These are phyloP conservation scores for Acephala macrosclerotiorum DNA, from an alignment of 2,329 filamentous ascomycete genomes.

Conservation along the genomic window DNA sequence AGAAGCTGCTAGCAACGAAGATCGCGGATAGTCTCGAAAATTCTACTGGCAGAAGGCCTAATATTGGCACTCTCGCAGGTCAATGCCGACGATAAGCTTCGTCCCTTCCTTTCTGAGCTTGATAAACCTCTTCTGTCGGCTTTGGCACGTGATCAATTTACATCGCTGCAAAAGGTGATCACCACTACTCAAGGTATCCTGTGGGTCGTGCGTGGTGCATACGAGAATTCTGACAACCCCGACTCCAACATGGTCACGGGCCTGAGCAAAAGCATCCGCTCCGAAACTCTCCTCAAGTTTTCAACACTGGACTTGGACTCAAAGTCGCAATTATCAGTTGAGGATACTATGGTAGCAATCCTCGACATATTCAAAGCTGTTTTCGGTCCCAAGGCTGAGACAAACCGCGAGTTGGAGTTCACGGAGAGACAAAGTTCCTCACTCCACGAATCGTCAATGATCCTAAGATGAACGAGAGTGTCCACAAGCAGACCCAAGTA, in stretches of 20 bases:
- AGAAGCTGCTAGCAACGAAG: slow-evolving; percentile 45
- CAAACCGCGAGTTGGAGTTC: slow-evolving; percentile 38
- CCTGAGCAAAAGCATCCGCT: slow-evolving; percentile 40
- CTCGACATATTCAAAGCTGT: slow-evolving; percentile 31
- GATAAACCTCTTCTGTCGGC: slow-evolving; percentile 47
- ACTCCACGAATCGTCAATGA: slow-evolving; percentile 38
- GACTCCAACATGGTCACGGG: slow-evolving; percentile 40
- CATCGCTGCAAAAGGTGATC: slow-evolving; percentile 50
- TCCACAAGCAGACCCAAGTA: slow-evolving; percentile 35
- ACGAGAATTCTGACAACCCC: slow-evolving; percentile 43
- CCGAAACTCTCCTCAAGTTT: slow-evolving; percentile 39
- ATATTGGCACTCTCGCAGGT: slow-evolving; percentile 44
- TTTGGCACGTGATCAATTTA: slow-evolving; percentile 52
- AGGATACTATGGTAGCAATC: slow-evolving; percentile 24
- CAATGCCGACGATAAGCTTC: slow-evolving; percentile 41
- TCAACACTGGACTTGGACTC: slow-evolving; percentile 40
- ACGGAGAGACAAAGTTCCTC: slow-evolving; percentile 37
- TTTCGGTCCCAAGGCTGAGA: slow-evolving; percentile 27
- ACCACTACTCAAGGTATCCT: slow-evolving; percentile 50
- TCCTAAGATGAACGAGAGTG: slow-evolving; percentile 41
- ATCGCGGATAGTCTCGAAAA: slow-evolving; percentile 46
- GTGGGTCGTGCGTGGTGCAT: slow-evolving; percentile 57
- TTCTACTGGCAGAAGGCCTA: slow-evolving; percentile 46
- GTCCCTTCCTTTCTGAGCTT: slow-evolving; percentile 58
- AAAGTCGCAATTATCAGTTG: slow-evolving; percentile 45